Conservation (phyloP, 1,284 basidiomycete genomes). For the Butyriboletus appendiculatus region DNA sequence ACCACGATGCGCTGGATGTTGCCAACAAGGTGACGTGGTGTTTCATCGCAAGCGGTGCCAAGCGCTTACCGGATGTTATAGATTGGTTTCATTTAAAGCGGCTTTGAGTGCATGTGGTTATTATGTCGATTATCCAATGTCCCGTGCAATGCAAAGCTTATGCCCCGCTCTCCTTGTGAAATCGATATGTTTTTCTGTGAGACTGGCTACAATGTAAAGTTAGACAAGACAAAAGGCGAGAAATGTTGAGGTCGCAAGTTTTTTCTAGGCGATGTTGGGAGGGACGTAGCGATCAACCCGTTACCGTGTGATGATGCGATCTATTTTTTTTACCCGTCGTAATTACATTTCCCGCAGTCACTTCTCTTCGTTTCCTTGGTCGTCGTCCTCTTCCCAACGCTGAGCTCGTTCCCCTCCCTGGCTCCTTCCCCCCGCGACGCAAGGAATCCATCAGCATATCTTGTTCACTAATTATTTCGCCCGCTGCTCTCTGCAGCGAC, state of each 20-base stretch:
- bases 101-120: not conserved
- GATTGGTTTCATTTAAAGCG: slow-evolving; percentile 81
- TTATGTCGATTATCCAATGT: slow-evolving; percentile 2
- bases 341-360: slow-evolving; percentile 2
- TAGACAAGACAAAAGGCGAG: not conserved
- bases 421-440: slow-evolving; percentile 4
- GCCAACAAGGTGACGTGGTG: slow-evolving; percentile 85
- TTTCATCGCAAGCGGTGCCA: not conserved
- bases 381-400: not conserved
- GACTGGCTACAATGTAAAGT: not conserved
- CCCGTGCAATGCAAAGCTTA: not conserved
- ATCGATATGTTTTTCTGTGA: not conserved
- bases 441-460: not conserved
- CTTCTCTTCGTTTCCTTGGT: not conserved
- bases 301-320: slow-evolving; percentile 17
- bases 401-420: not conserved
- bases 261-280: not conserved
- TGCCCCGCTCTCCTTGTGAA: not conserved
- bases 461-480: not conserved
- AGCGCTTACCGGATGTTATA: slow-evolving; percentile 37
- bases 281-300: not conserved
- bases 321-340: not conserved
- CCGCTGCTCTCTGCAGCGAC: slow-evolving; percentile 11
- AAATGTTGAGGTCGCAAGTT: no score
- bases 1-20: slow-evolving; percentile 97